phyloP scores from a whole-genome alignment of 352 stramenopile species.

The Pythium plurisporium region DNA sequence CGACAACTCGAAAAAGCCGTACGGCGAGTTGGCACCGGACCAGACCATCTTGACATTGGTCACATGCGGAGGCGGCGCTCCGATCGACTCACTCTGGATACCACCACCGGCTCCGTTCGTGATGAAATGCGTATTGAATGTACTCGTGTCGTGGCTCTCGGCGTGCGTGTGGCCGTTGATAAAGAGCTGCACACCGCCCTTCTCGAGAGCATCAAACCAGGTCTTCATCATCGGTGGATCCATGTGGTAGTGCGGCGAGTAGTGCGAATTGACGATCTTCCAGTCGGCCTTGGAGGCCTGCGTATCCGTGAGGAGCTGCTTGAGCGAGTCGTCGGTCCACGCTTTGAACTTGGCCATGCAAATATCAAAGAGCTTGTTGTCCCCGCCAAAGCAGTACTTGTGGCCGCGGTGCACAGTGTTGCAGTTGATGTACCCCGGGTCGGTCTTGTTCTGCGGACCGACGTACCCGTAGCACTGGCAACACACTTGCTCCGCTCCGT shows the following conservation, averaged over 20 bases:
- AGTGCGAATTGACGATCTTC: slow-evolving; percentile 86
- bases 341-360: slow-evolving; percentile 60
- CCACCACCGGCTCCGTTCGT: slow-evolving; percentile 36
- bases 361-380: slow-evolving; percentile 48
- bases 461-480: slow-evolving; percentile 83
- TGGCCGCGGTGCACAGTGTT: slow-evolving; percentile 49
- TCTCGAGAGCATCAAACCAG: slow-evolving; percentile 55
- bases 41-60: slow-evolving; percentile 24
- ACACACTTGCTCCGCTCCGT: slow-evolving; percentile 70
- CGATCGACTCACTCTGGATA: slow-evolving; percentile 29
- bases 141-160: slow-evolving; percentile 61
- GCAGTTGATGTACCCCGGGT: slow-evolving; percentile 28
- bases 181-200: slow-evolving; percentile 52
- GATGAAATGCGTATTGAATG: slow-evolving; percentile 34
- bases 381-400: slow-evolving; percentile 44
- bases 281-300: slow-evolving; percentile 65
- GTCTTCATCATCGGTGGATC: slow-evolving; percentile 45
- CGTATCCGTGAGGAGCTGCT: slow-evolving; percentile 42
- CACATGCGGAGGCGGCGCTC: slow-evolving; percentile 17
- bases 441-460: slow-evolving; percentile 17
- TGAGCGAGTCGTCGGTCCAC: slow-evolving; percentile 71
- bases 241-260: slow-evolving; percentile 75
- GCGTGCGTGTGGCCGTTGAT: slow-evolving; percentile 76
- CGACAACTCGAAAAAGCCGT: slow-evolving; percentile 39
- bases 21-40: slow-evolving; percentile 21